Percentiles rank a stretch among this genome's conserved stretches.
phyloP scores from a whole-genome alignment of 2,329 filamentous ascomycete species.

The Cadophora sp. region DNA sequence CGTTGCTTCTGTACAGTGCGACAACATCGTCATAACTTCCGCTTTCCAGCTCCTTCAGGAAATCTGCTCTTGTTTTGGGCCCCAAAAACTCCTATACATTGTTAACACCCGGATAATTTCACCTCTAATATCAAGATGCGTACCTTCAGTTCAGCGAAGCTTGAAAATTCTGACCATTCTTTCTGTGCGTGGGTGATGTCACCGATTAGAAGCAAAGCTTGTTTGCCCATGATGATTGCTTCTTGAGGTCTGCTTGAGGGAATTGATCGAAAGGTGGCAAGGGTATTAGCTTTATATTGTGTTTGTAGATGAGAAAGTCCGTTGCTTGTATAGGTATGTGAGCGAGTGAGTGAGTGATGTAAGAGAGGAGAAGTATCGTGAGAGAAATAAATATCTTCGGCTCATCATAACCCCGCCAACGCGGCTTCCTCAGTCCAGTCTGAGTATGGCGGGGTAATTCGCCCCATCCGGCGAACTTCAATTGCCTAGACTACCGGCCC shows the following conservation, averaged over 20 bases:
- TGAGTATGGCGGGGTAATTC: constrained; percentile 7
- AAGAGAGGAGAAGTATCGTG: background rate
- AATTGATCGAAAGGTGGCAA: background rate
- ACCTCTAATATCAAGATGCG: background rate
- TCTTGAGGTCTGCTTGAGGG: background rate
- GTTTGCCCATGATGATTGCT: constrained; percentile 23
- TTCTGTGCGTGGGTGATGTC: constrained; percentile 37
- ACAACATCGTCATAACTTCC: constrained; percentile 69
- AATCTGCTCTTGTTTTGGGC: constrained; percentile 63
- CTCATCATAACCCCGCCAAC: constrained; percentile 12
- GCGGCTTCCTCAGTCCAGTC: background rate
- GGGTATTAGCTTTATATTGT: background rate
- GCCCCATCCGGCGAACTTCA: background rate
- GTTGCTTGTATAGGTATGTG: background rate
- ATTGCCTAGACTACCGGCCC: constrained; percentile 5
- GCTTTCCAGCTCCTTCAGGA: constrained; percentile 69
- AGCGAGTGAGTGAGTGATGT: background rate
- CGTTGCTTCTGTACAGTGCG: constrained; percentile 75
- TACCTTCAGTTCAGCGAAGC: constrained; percentile 39
- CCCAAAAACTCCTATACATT: constrained; percentile 45
- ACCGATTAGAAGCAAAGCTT: constrained; percentile 39
- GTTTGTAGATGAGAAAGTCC: background rate
- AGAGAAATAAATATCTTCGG: constrained; percentile 14
- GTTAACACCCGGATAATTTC: background rate
- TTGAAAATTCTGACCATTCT: constrained; percentile 40